Evolutionary conservation across 164 flowering plant species (phyloP).

Genomic region (Liquidambar formosana): DNA sequence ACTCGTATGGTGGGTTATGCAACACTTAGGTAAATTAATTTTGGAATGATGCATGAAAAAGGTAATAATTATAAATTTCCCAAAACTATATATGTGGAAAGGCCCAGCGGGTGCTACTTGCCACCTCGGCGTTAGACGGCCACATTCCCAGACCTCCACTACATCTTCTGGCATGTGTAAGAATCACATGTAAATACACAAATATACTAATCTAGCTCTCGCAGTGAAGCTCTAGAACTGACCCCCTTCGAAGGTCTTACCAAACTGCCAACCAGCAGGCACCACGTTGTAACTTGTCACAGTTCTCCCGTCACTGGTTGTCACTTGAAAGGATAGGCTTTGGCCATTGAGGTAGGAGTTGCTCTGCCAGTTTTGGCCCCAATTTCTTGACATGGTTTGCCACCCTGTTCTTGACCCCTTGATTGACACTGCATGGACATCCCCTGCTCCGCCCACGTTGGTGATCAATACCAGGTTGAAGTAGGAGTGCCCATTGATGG

Average conservation of each 20-base stretch:
- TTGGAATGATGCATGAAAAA: too few species aligned
- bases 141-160: too few species aligned
- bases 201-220: too few species aligned
- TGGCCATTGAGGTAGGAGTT: constrained; percentile 44
- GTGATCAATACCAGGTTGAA: constrained; percentile 45
- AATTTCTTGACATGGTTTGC: constrained; percentile 47
- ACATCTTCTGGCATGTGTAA: too few species aligned
- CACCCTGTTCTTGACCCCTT: constrained; percentile 39
- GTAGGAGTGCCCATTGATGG: constrained; percentile 46
- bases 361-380: constrained; percentile 57
- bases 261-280: constrained; percentile 40
- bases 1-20: too few species aligned
- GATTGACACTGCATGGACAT: constrained; percentile 40
- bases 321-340: constrained; percentile 38
- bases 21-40: too few species aligned
- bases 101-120: constrained; percentile 26
- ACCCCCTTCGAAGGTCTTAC: constrained; percentile 31
- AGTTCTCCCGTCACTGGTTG: constrained; percentile 38
- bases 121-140: constrained; percentile 14
- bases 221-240: constrained; percentile 19
- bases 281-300: constrained; percentile 30
- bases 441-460: constrained; percentile 51
- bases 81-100: not conserved
- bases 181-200: too few species aligned
- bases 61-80: too few species aligned